These are phyloP conservation scores for Lentinula boryana DNA, from an alignment of 768 basidiomycete species.

Conservation along the genomic window DNA sequence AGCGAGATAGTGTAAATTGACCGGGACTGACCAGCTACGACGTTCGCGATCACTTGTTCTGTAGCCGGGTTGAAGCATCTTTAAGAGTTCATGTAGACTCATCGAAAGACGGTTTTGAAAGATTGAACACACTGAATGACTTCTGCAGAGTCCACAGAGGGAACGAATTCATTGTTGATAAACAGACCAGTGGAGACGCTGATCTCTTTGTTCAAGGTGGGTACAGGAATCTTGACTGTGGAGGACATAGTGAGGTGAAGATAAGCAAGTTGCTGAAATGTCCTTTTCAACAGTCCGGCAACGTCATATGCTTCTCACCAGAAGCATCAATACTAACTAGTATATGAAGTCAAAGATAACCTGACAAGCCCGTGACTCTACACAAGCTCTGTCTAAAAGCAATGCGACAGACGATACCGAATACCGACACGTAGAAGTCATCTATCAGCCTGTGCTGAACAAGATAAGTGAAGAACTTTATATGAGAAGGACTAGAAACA, in stretches of 20 bases:
- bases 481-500: no score
- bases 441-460: no score
- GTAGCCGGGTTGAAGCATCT: constrained; percentile 81
- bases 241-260: constrained; percentile 35
- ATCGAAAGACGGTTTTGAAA: neutral
- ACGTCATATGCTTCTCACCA: neutral
- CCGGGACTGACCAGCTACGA: constrained; percentile 47
- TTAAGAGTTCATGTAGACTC: constrained; percentile 10
- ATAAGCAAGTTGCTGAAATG: neutral
- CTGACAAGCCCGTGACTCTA: no score
- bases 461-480: no score
- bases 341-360: no score
- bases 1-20: neutral
- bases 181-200: constrained; percentile 78
- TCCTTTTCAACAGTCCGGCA: neutral
- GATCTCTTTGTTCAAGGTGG: constrained; percentile 41
- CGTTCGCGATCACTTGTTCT: constrained; percentile 64
- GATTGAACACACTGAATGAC: constrained; percentile 47
- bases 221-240: constrained; percentile 31
- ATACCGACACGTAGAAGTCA: no score
- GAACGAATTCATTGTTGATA: constrained; percentile 86
- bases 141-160: constrained; percentile 65
- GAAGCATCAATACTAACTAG: neutral
- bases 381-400: no score
- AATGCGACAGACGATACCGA: no score